Base-by-base conservation (phyloP, 148 eudicot genomes). In the Fallopia convolvulus region DNA sequence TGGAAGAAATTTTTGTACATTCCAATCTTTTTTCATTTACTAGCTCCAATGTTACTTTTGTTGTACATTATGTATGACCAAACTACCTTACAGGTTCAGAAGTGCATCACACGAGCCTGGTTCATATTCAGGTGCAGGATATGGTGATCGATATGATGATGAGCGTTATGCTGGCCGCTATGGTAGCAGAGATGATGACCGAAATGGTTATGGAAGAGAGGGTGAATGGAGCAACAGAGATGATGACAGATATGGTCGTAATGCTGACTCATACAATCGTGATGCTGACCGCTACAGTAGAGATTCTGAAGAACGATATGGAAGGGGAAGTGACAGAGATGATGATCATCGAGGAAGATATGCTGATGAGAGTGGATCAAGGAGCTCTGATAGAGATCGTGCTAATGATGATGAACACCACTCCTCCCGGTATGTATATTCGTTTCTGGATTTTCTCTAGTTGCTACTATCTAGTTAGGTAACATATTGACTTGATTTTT, bases 121-220 rank as follows among this genome's bases (percentile, higher is more conserved):
- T 78, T 91, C 97, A 47, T 83, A 79, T 58, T 77, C 83, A 30
- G 88, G 86, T 77, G 70, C 39, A 68, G 90, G 90, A 21, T 86
- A 87, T 79, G 92, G 89, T 44, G 92, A 84, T 72, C 76, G 81
- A 65, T 81, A 78, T 77, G 88, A 83, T 81, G 91, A 90, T 71
- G 93, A 90, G 77, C 86, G 87, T n/a, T 81, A 81, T 76, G 89
- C 82, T 55, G 84, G 84, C 56, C 84, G 87, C 47, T 82, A 85
- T 78, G 88, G 85, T 77, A 80, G 84, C 75, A 80, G 88, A 84
- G 88, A 92, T 71, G 94, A 93, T 61, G 97, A 92, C 53, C 84
- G 91, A 49, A 89, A 92, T 84, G 92, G 92, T 44, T 84, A 92
- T 86, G 97, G 93, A 81, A 85, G 92, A 80, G 98, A 92, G 39